Percentiles rank a stretch among this genome's conserved stretches.
Evolutionary conservation across 257 asterid species (phyloP).

Genomic region (Plantago elongata): DNA sequence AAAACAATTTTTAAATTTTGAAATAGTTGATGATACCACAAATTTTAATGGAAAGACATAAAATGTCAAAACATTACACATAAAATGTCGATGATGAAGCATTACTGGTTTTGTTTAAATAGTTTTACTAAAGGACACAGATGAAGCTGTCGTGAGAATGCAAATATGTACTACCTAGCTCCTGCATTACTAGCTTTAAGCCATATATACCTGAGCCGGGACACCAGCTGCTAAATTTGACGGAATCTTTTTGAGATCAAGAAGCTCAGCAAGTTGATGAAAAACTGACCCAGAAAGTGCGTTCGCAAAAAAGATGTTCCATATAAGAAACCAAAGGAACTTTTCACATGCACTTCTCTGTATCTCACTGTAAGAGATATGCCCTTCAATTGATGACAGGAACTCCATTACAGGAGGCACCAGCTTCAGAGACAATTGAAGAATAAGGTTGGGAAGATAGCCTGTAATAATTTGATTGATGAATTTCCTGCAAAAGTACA

Average conservation of each 20-base stretch:
- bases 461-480: slow-evolving; percentile 84
- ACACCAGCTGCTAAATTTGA: slow-evolving; percentile 75
- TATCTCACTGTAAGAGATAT: slow-evolving; percentile 75
- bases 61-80: too few relatives aligned
- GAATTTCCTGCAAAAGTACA: slow-evolving; percentile 46
- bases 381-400: slow-evolving; percentile 88
- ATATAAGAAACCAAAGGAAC: slow-evolving; percentile 73
- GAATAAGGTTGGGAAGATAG: slow-evolving; percentile 92
- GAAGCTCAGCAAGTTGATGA: slow-evolving; percentile 45
- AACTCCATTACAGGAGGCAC: slow-evolving; percentile 80
- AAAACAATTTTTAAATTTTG: too few relatives aligned
- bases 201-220: slow-evolving; percentile 76
- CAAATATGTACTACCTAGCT: not conserved
- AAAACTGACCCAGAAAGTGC: slow-evolving; percentile 90
- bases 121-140: too few relatives aligned
- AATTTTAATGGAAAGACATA: too few relatives aligned
- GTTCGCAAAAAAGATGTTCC: slow-evolving; percentile 93
- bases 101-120: too few relatives aligned
- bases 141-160: slow-evolving; percentile 5
- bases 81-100: too few relatives aligned
- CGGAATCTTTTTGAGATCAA: slow-evolving; percentile 85
- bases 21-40: too few relatives aligned
- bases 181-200: too few relatives aligned
- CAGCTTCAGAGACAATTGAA: slow-evolving; percentile 51
- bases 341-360: slow-evolving; percentile 89